These are phyloP conservation scores for Russula sp. DNA, from an alignment of 768 basidiomycete genomes.

Conservation along the genomic window DNA sequence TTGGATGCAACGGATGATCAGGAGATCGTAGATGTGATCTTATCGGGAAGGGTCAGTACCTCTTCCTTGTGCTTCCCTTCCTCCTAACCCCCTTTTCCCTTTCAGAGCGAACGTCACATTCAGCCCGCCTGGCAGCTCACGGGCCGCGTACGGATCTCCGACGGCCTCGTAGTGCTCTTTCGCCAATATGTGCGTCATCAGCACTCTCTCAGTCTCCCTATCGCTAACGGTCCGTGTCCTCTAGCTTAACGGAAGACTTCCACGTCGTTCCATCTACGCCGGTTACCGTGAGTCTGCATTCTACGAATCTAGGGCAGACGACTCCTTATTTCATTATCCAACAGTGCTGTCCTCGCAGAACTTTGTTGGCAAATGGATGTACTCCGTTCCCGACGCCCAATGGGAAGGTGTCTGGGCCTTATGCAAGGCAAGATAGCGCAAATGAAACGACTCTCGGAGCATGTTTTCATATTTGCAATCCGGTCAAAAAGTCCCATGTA, in stretches of 20 bases:
- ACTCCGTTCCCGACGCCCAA: slow-evolving; percentile 13
- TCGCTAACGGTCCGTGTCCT: not conserved
- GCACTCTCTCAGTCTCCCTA: not conserved
- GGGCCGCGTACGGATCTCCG: slow-evolving; percentile 29
- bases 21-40: slow-evolving; percentile 26
- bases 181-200: slow-evolving; percentile 16
- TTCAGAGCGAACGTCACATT: slow-evolving; percentile 17
- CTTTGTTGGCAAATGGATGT: slow-evolving; percentile 27
- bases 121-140: slow-evolving; percentile 19
- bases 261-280: slow-evolving; percentile 16
- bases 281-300: slow-evolving; percentile 23
- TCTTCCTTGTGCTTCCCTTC: not conserved
- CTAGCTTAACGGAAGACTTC: slow-evolving; percentile 2
- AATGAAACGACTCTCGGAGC: slow-evolving; percentile 4
- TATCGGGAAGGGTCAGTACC: slow-evolving; percentile 25
- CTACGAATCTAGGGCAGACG: not conserved
- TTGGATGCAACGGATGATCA: not conserved
- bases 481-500: not conserved
- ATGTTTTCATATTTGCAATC: slow-evolving; percentile 3
- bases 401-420: slow-evolving; percentile 29
- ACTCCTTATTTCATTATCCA: not conserved
- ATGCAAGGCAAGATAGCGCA: slow-evolving; percentile 17
- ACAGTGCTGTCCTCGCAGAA: slow-evolving; percentile 30
- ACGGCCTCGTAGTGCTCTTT: slow-evolving; percentile 28
- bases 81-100: not conserved